phyloP scores from a whole-genome alignment of 2,329 filamentous ascomycete species.

The Zymoseptoria brevis region DNA sequence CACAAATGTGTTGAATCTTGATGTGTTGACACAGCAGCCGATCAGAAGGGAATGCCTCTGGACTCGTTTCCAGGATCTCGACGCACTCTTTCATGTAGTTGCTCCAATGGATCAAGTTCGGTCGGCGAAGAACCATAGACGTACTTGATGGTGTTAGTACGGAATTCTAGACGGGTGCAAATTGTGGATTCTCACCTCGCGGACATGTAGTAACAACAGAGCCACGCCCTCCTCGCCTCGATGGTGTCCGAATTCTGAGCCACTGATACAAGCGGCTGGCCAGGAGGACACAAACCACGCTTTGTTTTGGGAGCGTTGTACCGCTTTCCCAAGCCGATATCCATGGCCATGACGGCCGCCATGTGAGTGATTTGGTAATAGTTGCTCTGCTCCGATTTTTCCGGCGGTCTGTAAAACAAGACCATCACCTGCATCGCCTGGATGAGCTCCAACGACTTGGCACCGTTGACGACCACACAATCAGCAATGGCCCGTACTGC shows the following conservation, averaged over 20 bases:
- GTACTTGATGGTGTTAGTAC: constrained; percentile 34
- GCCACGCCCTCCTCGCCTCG: constrained; percentile 52
- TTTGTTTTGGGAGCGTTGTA: constrained; percentile 32
- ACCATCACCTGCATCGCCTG: constrained; percentile 67
- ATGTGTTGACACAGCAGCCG: constrained; percentile 50
- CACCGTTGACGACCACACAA: constrained; percentile 63
- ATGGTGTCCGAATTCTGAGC: constrained; percentile 43
- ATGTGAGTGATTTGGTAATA: constrained; percentile 83
- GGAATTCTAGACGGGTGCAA: background rate
- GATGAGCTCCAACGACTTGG: constrained; percentile 75
- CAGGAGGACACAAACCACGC: constrained; percentile 28
- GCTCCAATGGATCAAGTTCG: constrained; percentile 53
- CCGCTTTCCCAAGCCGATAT: constrained; percentile 65
- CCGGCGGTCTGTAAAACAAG: constrained; percentile 81
- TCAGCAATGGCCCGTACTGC: constrained; percentile 67
- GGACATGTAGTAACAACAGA: constrained; percentile 54
- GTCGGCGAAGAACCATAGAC: constrained; percentile 51
- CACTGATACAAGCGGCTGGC: constrained; percentile 17
- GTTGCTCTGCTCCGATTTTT: constrained; percentile 77
- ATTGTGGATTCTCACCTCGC: constrained; percentile 37
- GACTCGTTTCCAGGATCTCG: constrained; percentile 48
- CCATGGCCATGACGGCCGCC: constrained; percentile 72
- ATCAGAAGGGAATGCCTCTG: constrained; percentile 51
- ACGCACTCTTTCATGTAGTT: constrained; percentile 57
- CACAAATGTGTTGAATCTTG: constrained; percentile 50